Evolutionary conservation across 2,329 filamentous ascomycete genomes (phyloP), one percentile per base, ranked within the genome.

Genomic region (Diaporthe australafricana): DNA sequence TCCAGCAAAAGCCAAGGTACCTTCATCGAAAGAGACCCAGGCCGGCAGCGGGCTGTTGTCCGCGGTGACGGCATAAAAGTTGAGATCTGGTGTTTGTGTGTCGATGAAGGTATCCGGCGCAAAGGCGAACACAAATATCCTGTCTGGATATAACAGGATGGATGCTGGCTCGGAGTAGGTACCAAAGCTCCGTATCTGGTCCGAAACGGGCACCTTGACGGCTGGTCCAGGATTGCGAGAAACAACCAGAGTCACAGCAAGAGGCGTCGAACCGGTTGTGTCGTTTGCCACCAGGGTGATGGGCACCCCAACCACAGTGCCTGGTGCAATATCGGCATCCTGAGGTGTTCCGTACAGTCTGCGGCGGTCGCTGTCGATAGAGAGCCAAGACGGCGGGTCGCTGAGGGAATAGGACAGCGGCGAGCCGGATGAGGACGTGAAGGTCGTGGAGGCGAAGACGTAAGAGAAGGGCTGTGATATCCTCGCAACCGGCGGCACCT

Each of bases 31-130:
- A n/a, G 84, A 83, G 55, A 97, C 84, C 95, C 95, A 98, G 0
- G 94, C 91, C 25, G 95, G 95, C 45, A 98, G 83, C 45, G 95
- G 94, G n/a, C 93, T 93, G 77, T 93, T 93, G 77, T 96, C 89
- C 6, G 86, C 86, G 5, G 93, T 92, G 3, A 92, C 90, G 11
- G 94, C 93, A 78, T 96, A 96, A 80, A 95, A 97, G 71, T 90
- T 89, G 65, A 91, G 86, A 20, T 82, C 83, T 12, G 84, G 82
- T 3, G 81, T 81, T 4, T 85, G 83, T 0, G 83, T 81, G 52
- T 87, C 82, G n/a, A 84, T 84, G 79, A 97, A 97, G 0, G 92
- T 94, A 22, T 89, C 82, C 6, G 78, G 75, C 55, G 87, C 83
- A 74, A 92, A 90, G 2, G 80, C 78, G 73, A 90, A 89, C 7